Percentiles rank a stretch among this genome's conserved stretches.
phyloP scores from a whole-genome alignment of 305 asterid genomes.

The Ajuga reptans region DNA sequence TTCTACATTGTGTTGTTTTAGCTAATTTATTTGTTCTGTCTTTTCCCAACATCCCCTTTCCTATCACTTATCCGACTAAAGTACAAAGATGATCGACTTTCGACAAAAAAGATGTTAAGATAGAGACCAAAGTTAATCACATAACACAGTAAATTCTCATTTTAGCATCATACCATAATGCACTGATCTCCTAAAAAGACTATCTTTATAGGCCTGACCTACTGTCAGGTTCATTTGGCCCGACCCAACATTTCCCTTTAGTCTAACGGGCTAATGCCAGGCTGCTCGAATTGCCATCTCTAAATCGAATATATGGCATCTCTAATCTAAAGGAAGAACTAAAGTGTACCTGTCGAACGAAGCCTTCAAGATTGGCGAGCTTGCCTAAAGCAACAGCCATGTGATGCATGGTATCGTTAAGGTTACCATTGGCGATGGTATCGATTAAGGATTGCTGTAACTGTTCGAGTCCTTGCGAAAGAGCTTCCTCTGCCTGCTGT shows the following conservation, averaged over 20 bases:
- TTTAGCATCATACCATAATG: not conserved
- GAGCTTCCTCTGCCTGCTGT: constrained; percentile 92
- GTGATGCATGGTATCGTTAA: constrained; percentile 68
- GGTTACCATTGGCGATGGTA: constrained; percentile 46
- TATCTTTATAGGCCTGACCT: not conserved
- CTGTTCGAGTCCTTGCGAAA: constrained; percentile 80
- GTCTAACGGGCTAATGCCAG: too few relatives aligned
- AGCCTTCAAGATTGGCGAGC: constrained; percentile 84
- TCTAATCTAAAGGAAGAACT: not conserved
- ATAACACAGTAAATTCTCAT: constrained; percentile 7
- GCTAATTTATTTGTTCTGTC: constrained; percentile 22
- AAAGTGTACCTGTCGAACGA: constrained; percentile 74
- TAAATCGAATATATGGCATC: too few relatives aligned
- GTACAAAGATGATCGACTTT: not conserved
- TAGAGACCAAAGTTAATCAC: constrained; percentile 7
- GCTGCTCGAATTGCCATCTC: too few relatives aligned
- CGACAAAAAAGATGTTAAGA: constrained; percentile 3
- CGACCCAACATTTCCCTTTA: too few relatives aligned
- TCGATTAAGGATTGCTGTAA: constrained; percentile 70
- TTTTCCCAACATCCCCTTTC: constrained; percentile 24
- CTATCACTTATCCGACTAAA: constrained; percentile 24
- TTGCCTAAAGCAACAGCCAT: constrained; percentile 85
- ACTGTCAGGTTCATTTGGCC: too few relatives aligned
- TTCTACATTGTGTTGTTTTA: not conserved
- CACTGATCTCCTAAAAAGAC: not conserved